Evolutionary conservation across 257 asterid species (phyloP), one percentile per base, ranked within the genome.

Genomic region (Solanum ossicruentum): DNA sequence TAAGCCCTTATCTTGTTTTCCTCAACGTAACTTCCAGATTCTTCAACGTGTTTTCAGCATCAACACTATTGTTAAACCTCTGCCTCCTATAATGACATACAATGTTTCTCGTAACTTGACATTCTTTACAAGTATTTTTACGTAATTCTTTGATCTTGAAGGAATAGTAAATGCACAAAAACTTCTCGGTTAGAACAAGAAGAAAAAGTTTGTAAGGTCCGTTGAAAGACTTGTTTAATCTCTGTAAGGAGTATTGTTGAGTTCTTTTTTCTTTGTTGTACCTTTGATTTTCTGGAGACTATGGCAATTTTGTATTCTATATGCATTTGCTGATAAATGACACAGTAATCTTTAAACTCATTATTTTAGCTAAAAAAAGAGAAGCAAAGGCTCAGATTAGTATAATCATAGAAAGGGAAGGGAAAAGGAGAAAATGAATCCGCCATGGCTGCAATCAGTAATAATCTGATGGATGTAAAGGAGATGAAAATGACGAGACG

Each of bases 101-200:
- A 91, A 92, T 83, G 95, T 85, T 26, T 90, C 98, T 10, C 98
- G 98, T 85, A 95, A 93, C 90, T 90, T 96, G 93, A 84, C 91
- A 88, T 96, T 96, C 93, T 96, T 96, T 92, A 95, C 98, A 0
- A 92, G 99, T 85, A 96, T 96, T 90, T 96, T 96, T 85, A 95
- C 98, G 1, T 98, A 96, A 86, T 96, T 96, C 90, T 92, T 93
- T 43, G 99, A 95, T 89, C 96, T 98, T 13, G 93, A 92, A 75
- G 98, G 99, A 57, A 96, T 95, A 87, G 95, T 95, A 65, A 89
- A 89, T 91, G 98, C 98, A 73, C 97, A 96, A 96, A 93, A 86
- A 95, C 99, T 13, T 95, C 95, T 51, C 98, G 99, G 54, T 54
- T 96, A 82, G 98, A 98, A 56, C 98, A 95, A 86, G 98, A 96